Conservation (phyloP, 73 alveolate genomes). For the Durusdinium trenchii region DNA sequence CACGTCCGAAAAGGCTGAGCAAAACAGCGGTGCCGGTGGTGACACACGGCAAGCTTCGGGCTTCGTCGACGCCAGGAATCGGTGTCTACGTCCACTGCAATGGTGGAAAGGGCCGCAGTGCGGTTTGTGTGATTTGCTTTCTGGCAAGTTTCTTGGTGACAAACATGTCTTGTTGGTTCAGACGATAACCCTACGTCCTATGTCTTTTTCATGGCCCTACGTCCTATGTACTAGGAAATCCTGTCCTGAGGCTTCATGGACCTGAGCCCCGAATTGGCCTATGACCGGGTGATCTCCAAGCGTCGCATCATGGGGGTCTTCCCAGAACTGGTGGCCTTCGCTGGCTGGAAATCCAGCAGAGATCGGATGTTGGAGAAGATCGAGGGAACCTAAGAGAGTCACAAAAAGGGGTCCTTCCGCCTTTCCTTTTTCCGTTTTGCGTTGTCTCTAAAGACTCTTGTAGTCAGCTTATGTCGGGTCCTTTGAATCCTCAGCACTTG, state of each 20-base stretch:
- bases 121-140: constrained; percentile 80
- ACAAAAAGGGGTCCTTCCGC: too few relatives aligned
- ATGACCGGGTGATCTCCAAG: background rate
- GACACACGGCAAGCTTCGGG: background rate
- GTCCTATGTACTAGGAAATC: background rate
- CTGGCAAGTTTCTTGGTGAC: constrained; percentile 34
- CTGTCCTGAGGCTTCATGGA: background rate
- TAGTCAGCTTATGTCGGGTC: too few relatives aligned
- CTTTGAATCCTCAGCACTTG: too few relatives aligned
- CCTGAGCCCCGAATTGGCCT: constrained; percentile 19
- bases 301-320: constrained; percentile 28
- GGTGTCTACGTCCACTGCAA: constrained; percentile 92
- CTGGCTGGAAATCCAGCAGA: too few relatives aligned
- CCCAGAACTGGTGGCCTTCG: too few relatives aligned
- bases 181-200: background rate
- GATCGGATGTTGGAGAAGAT: too few relatives aligned
- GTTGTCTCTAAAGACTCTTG: too few relatives aligned
- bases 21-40: background rate
- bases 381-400: too few relatives aligned
- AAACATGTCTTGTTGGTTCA: background rate
- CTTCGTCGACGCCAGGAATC: constrained; percentile 11
- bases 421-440: too few relatives aligned
- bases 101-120: constrained; percentile 93
- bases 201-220: background rate
- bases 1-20: constrained; percentile 41